Conservation (phyloP, 1,139 yeast species). For the Lodderomyces orthopsilosis region DNA sequence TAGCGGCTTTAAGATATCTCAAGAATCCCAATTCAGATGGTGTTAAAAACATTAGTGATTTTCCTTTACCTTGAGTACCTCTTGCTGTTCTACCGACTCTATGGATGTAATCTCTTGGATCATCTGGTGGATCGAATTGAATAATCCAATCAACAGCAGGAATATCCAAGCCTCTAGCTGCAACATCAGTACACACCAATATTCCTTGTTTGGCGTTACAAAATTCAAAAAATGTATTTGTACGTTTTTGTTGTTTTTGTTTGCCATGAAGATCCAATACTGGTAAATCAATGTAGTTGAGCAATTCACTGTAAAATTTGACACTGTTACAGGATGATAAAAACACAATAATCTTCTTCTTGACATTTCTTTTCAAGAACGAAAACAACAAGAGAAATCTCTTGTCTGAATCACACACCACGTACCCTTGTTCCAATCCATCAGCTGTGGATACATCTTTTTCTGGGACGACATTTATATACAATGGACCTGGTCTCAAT, state of each 20-base stretch:
- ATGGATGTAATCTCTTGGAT: slow-evolving; percentile 96
- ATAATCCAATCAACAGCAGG: slow-evolving; percentile 98
- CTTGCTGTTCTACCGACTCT: slow-evolving; percentile 98
- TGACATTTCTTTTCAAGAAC: slow-evolving; percentile 84
- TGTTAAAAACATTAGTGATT: slow-evolving; percentile 88
- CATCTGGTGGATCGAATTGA: slow-evolving; percentile 98
- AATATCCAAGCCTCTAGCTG: slow-evolving; percentile 96
- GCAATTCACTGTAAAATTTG: slow-evolving; percentile 88
- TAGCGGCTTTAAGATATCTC: slow-evolving; percentile 92
- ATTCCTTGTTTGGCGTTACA: slow-evolving; percentile 96
- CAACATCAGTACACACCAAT: slow-evolving; percentile 93
- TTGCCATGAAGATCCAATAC: slow-evolving; percentile 96
- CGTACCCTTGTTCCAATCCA: slow-evolving; percentile 97
- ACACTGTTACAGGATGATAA: slow-evolving; percentile 96
- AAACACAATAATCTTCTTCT: slow-evolving; percentile 91
- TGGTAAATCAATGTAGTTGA: slow-evolving; percentile 93
- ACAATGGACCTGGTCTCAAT: slow-evolving; percentile 89
- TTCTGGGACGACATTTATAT: slow-evolving; percentile 89
- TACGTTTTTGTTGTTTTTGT: slow-evolving; percentile 97
- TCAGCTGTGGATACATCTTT: slow-evolving; percentile 87
- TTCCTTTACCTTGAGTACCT: slow-evolving; percentile 89
- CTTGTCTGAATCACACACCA: slow-evolving; percentile 94
- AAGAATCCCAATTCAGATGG: slow-evolving; percentile 94
- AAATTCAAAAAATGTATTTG: slow-evolving; percentile 95
- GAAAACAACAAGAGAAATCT: slow-evolving; percentile 87